A percentile compares a stretch with the other conserved stretches of the same genome.
These are phyloP conservation scores for Tubosaeta sp. DNA, from an alignment of 768 basidiomycete species.

Conservation along the genomic window DNA sequence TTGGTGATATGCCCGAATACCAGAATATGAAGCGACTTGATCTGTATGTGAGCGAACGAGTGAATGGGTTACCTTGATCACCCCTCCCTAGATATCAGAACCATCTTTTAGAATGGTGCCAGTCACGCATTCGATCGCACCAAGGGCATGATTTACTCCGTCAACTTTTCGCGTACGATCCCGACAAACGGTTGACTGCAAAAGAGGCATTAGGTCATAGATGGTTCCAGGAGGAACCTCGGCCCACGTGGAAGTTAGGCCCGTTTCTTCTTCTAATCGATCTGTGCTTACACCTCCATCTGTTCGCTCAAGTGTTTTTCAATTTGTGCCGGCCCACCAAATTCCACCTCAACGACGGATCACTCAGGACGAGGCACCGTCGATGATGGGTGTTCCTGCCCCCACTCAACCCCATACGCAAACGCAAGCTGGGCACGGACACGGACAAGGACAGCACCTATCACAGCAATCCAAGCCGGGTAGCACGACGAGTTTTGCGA, in stretches of 20 bases:
- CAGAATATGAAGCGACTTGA: constrained; percentile 77
- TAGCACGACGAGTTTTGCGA: constrained; percentile 61
- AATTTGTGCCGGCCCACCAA: constrained; percentile 56
- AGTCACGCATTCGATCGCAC: constrained; percentile 51
- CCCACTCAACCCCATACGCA: constrained; percentile 42
- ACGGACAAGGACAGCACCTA: constrained; percentile 43
- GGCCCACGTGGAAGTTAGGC: constrained; percentile 79
- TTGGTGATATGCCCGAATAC: constrained; percentile 86
- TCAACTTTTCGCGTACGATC: constrained; percentile 86
- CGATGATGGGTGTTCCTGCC: constrained; percentile 67
- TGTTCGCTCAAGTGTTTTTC: constrained; percentile 59
- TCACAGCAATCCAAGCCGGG: constrained; percentile 46
- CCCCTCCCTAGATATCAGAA: constrained; percentile 50
- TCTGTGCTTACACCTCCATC: constrained; percentile 5
- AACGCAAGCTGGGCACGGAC: constrained; percentile 40
- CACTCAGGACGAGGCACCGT: constrained; percentile 88
- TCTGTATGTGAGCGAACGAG: constrained; percentile 39
- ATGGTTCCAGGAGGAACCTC: constrained; percentile 93
- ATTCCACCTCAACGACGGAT: constrained; percentile 85
- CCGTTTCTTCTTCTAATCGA: background rate
- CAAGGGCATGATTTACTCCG: constrained; percentile 81
- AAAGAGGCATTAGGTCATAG: constrained; percentile 75
- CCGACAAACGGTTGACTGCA: constrained; percentile 80
- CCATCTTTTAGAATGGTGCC: constrained; percentile 74
- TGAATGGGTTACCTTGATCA: constrained; percentile 1